These are phyloP conservation scores for Microbotryomycetes sp. DNA, from an alignment of 1,284 basidiomycete genomes.

Conservation along the genomic window DNA sequence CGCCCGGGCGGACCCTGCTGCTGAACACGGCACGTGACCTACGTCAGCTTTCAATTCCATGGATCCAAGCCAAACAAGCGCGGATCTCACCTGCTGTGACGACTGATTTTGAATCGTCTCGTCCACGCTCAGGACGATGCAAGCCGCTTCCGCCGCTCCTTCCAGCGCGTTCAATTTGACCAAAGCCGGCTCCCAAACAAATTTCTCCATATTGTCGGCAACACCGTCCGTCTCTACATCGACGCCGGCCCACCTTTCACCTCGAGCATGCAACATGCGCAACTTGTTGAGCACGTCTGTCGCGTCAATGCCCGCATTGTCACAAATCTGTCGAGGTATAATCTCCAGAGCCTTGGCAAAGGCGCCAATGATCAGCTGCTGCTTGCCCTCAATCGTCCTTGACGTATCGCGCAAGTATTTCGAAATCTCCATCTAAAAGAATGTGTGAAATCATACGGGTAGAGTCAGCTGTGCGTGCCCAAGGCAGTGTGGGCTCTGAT, in stretches of 20 bases:
- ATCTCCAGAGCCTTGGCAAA: conserved; percentile 96
- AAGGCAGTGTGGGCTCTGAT: too few relatives aligned
- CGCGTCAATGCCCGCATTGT: conserved; percentile 96
- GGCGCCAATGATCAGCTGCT: conserved; percentile 88
- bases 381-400: conserved; percentile 89
- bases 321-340: conserved; percentile 96
- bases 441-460: too few relatives aligned
- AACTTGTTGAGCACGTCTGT: conserved; percentile 97
- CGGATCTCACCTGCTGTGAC: not conserved
- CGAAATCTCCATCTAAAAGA: conserved; percentile 83
- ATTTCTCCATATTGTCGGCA: conserved; percentile 87
- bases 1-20: conserved; percentile 22
- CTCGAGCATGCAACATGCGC: conserved; percentile 89
- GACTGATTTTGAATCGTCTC: conserved; percentile 83
- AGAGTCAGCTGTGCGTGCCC: too few relatives aligned
- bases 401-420: conserved; percentile 85
- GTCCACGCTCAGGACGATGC: conserved; percentile 87
- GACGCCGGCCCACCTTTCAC: conserved; percentile 81
- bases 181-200: conserved; percentile 96
- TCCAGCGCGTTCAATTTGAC: conserved; percentile 93
- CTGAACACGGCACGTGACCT: not conserved
- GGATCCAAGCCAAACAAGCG: not conserved
- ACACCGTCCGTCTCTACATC: conserved; percentile 92
- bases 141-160: conserved; percentile 92
- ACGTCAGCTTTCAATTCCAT: not conserved